Evolutionary conservation across 2,329 filamentous ascomycete species (phyloP).

Genomic region (Aspergillus viridinutans): DNA sequence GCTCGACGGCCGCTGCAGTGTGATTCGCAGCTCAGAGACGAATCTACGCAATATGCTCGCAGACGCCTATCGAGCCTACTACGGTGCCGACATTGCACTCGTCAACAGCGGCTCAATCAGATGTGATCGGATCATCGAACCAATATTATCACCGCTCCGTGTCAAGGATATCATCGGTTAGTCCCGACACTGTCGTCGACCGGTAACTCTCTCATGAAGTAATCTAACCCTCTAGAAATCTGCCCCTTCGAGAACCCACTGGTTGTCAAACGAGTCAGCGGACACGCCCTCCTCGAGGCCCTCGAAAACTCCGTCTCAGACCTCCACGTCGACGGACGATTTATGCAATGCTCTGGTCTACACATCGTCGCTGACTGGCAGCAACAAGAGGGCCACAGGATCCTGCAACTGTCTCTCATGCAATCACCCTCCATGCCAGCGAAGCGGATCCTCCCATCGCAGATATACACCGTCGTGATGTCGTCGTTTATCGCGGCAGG

Average conservation of each 20-base stretch:
- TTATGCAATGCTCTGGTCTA: slow-evolving; percentile 21
- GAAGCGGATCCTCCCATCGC: slow-evolving; percentile 3
- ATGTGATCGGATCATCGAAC: slow-evolving; percentile 16
- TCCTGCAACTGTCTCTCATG: slow-evolving; percentile 6
- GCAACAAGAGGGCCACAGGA: slow-evolving; percentile 2
- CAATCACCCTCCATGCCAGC: slow-evolving; percentile 3
- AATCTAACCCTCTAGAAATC: slow-evolving; percentile 11
- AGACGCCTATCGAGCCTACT: slow-evolving; percentile 21
- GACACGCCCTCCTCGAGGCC: slow-evolving; percentile 10
- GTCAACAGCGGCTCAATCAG: slow-evolving; percentile 23
- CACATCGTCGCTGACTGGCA: slow-evolving; percentile 14
- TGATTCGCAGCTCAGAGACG: slow-evolving; percentile 20
- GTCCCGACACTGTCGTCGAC: background rate
- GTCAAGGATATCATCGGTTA: slow-evolving; percentile 21
- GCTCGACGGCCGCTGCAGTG: slow-evolving; percentile 16
- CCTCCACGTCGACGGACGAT: slow-evolving; percentile 22
- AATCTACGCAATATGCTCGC: slow-evolving; percentile 25
- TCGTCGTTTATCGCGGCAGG: slow-evolving; percentile 18
- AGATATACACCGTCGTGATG: slow-evolving; percentile 10
- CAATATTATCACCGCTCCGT: slow-evolving; percentile 7
- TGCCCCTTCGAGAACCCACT: slow-evolving; percentile 22
- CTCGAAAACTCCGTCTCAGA: slow-evolving; percentile 24
- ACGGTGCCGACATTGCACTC: slow-evolving; percentile 20
- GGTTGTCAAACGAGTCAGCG: slow-evolving; percentile 17
- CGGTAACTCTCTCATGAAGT: background rate